Evolutionary conservation across 495 filamentous ascomycete genomes (phyloP), one percentile per base, ranked within the genome.

Genomic region (Monascus purpureus): DNA sequence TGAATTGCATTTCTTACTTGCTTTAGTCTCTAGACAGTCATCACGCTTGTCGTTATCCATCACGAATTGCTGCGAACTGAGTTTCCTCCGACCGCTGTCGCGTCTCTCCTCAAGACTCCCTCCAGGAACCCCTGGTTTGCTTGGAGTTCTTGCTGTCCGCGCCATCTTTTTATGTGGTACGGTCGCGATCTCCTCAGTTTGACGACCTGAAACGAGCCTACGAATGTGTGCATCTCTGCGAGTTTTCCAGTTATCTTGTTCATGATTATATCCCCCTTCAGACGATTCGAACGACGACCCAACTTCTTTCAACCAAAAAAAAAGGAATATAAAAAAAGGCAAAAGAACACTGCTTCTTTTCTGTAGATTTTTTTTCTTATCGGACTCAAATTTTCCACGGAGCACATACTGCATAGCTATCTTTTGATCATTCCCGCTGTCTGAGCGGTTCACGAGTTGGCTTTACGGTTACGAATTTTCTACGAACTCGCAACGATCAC

Each of bases 121-220:
- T n/a, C n/a, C n/a, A n/a, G n/a, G n/a, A n/a, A n/a, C n/a, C n/a
- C n/a, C n/a, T n/a, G n/a, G n/a, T n/a, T n/a, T n/a, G n/a, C n/a
- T n/a, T n/a, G n/a, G n/a, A n/a, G n/a, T n/a, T n/a, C n/a, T n/a
- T n/a, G n/a, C n/a, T n/a, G n/a, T n/a, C n/a, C n/a, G n/a, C n/a
- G n/a, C n/a, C n/a, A n/a, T n/a, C n/a, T n/a, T n/a, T n/a, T n/a
- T n/a, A n/a, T n/a, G n/a, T n/a, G n/a, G n/a, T n/a, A n/a, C n/a
- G n/a, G 49, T 47, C 42, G 45, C 46, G 33, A 43, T 50, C 46
- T 42, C 47, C 37, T 40, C 43, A 46, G 51, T 57, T 55, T 67
- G 55, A 75, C 63, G 70, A 73, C 61, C 52, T 59, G 68, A 65
- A 59, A 74, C 68, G 71, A 72, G 49, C 49, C 61, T 52, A 71